phyloP scores from a whole-genome alignment of 495 filamentous ascomycete species.

The Podospora pseudoanserina region DNA sequence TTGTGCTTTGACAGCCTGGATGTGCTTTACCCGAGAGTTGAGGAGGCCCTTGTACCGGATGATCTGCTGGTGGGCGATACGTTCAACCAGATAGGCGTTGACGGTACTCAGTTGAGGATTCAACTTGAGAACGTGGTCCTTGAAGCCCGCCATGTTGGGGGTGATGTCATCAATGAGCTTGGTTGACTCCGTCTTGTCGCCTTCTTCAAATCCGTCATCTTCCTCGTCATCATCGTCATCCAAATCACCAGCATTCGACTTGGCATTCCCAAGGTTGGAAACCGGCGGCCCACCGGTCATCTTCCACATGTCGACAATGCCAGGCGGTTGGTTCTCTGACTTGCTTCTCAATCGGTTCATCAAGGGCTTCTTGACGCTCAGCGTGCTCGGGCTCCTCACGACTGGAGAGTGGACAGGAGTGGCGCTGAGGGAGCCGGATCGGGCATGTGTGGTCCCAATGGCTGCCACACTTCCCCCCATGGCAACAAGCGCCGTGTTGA shows the following conservation, averaged over 20 bases:
- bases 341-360: constrained; percentile 62
- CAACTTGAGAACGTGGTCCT: constrained; percentile 64
- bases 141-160: constrained; percentile 75
- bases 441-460: constrained; percentile 54
- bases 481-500: constrained; percentile 62
- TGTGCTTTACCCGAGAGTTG: constrained; percentile 67
- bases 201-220: constrained; percentile 49
- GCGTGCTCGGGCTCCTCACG: constrained; percentile 38
- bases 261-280: constrained; percentile 44
- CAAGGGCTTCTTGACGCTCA: constrained; percentile 51
- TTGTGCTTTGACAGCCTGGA: constrained; percentile 47
- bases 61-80: constrained; percentile 76
- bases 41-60: constrained; percentile 76
- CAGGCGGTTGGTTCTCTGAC: constrained; percentile 57
- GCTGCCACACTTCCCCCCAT: constrained; percentile 60
- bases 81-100: constrained; percentile 67
- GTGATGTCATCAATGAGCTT: constrained; percentile 54
- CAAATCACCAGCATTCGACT: constrained; percentile 23
- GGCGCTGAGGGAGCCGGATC: constrained; percentile 56
- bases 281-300: constrained; percentile 59
- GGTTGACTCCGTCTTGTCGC: constrained; percentile 45
- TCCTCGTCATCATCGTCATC: constrained; percentile 42
- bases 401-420: constrained; percentile 51
- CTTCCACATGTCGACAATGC: constrained; percentile 49
- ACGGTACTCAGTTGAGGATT: constrained; percentile 53